Base-by-base conservation (phyloP, 2,329 filamentous ascomycete species). In the Diaporthe sp. region DNA sequence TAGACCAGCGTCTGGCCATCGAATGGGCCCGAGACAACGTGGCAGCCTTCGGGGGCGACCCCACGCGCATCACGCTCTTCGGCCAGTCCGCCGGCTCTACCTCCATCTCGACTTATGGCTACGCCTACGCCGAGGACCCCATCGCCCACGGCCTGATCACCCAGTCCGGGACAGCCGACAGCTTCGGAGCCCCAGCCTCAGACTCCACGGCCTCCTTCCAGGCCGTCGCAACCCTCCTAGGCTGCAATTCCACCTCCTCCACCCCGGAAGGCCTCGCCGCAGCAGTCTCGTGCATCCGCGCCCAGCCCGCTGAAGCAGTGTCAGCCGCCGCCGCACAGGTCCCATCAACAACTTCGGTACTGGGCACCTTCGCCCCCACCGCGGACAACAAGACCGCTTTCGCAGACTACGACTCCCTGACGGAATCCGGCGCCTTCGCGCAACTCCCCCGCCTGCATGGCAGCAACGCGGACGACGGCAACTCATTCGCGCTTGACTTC, bases 11-110 rank as follows among this genome's bases (percentile, higher is more conserved):
- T n/a, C 63, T 73, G 3, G 71, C 71, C 4, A 37, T 73, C 19
- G 71, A 73, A n/a, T 73, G 71, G 71, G 63, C 68, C 19, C 63
- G 71, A 6, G 71, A 73, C 63, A 73, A 73, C 19, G 56, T 70
- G 9, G 63, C 61, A 15, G 71, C 35, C 30, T 73, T 73, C 19
- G 63, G 71, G 8, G 70, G 70, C 6, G 70, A 72, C 15, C 70
- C 70, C 3, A 15, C 37, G 1, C 70, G 70, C 19, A 72, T 73
- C 39, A 70, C 63, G 1, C 63, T 73, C 10, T 70, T 70, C 42
- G 71, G 71, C 39, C 37, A 66, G 63, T 73, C 71, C 0, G 71
- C 71, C 35, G 71, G 71, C n/a, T 55, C 61, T 12, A 39, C 63
- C 15, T 56, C 47, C 32, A 17, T 70, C 22, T 9, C 32, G 1